Base-by-base conservation (phyloP, 495 filamentous ascomycete species). In the Neurospora sp. region DNA sequence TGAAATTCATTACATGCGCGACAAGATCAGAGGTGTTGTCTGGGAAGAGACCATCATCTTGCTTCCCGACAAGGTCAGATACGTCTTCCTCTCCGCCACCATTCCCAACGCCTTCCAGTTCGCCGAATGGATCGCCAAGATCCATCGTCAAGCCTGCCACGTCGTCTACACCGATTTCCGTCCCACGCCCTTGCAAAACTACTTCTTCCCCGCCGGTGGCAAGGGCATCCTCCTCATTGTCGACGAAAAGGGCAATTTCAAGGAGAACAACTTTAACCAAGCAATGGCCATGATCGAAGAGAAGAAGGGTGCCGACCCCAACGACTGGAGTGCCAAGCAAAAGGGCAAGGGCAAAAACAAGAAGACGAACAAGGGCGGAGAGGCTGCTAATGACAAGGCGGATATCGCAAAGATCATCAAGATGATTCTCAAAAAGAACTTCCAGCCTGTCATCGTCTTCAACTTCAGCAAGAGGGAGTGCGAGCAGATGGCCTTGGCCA, bases 31-130 rank as follows among this genome's bases (percentile, higher is more conserved):
- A 80, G 96, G 96, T 83, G 96, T 99, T 11, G 96, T 99, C 11
- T 99, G 96, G 96, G 96, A 99, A 80, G 96, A 99, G 82, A 98
- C 96, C 9, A 96, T 99, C 79, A 99, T 99, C 78, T 85, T 99
- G 35, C 84, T 99, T 11, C 96, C 96, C 6, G 95, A 99, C 85
- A 97, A 99, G 85, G 96, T 98, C 72, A 92, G 93, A 81, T 99
- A 98, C 76, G 96, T 98, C 40, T 99, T 99, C 84, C 84, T 99
- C 40, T 99, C 96, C 37, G 96, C 96, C 46, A 99, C 96, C n/a
- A 99, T 99, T 73, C 96, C 96, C 44, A 99, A 99, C 78, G 94
- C 96, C 61, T 97, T 98, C 91, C 96, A 99, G 79, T 99, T 99
- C 77, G 96, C 96, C 76, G 94, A 99, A 81, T 99, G 96, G 96